Conservation (phyloP, 2,329 filamentous ascomycete genomes). For the Sporothrix phasma region DNA sequence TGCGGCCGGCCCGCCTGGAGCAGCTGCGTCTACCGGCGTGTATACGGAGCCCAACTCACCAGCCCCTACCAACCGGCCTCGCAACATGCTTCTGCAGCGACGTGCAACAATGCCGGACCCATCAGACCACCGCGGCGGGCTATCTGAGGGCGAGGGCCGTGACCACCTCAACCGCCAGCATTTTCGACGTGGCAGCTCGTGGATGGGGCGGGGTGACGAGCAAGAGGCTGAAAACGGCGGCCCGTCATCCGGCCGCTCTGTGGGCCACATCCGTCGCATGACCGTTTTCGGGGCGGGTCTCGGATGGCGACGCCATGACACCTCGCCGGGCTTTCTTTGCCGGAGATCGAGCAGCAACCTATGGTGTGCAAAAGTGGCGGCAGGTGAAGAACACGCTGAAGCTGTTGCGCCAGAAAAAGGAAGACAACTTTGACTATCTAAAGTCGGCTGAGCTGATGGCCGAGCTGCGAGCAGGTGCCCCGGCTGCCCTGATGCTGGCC, state of each 20-base stretch:
- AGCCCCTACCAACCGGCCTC: constrained; percentile 31
- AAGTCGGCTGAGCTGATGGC: constrained; percentile 97
- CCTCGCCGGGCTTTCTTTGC: constrained; percentile 49
- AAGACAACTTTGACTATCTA: constrained; percentile 81
- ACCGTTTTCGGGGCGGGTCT: constrained; percentile 55
- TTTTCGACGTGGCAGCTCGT: constrained; percentile 51
- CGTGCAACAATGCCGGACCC: constrained; percentile 57
- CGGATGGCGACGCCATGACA: constrained; percentile 51
- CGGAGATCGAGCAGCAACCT: constrained; percentile 59
- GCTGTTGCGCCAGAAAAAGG: constrained; percentile 67
- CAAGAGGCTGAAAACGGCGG: constrained; percentile 35
- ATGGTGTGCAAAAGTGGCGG: constrained; percentile 77
- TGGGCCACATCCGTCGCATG: constrained; percentile 55
- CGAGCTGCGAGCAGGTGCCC: constrained; percentile 82
- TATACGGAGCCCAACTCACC: constrained; percentile 32
- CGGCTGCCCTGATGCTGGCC: constrained; percentile 85
- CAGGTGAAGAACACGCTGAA: constrained; percentile 86
- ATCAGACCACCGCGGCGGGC: constrained; percentile 48
- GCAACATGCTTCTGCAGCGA: constrained; percentile 51
- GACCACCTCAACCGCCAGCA: constrained; percentile 47
- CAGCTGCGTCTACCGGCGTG: constrained; percentile 32
- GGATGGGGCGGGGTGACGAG: constrained; percentile 42
- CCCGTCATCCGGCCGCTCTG: constrained; percentile 40
- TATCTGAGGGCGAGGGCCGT: constrained; percentile 68
- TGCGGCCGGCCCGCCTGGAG: constrained; percentile 38